A percentile compares a stretch with the other conserved stretches of the same genome.
Evolutionary conservation across 2,329 filamentous ascomycete genomes (phyloP).

Genomic region (Tolypocladium album): DNA sequence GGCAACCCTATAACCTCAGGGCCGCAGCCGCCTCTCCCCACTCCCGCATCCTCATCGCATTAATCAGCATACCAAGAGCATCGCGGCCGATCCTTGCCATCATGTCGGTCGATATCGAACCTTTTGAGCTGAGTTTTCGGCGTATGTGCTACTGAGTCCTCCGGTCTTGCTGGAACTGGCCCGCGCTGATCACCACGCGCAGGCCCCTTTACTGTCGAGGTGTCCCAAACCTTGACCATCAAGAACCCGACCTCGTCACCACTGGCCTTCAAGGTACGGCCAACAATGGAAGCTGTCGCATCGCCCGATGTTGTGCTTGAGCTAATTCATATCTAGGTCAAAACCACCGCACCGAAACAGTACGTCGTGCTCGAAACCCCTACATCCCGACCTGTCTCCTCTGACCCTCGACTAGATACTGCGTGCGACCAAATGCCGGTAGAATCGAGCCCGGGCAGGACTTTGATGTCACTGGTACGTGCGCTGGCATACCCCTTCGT

Average conservation of each 20-base stretch:
- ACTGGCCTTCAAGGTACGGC: slow-evolving; percentile 58
- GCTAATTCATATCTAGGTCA: slow-evolving; percentile 53
- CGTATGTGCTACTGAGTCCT: slow-evolving; percentile 46
- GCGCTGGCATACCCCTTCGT: background rate
- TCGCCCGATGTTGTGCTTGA: slow-evolving; percentile 3
- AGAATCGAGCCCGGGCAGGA: slow-evolving; percentile 83
- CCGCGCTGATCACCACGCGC: slow-evolving; percentile 5
- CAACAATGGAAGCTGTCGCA: background rate
- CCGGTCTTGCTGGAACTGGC: background rate
- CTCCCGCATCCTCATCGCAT: background rate
- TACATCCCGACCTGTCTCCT: slow-evolving; percentile 5
- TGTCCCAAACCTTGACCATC: slow-evolving; percentile 53
- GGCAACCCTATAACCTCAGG: background rate
- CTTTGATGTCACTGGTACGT: slow-evolving; percentile 84
- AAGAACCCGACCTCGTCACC: slow-evolving; percentile 52
- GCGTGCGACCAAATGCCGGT: slow-evolving; percentile 92
- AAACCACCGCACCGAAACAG: slow-evolving; percentile 98
- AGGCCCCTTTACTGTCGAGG: slow-evolving; percentile 60
- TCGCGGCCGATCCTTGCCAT: slow-evolving; percentile 15
- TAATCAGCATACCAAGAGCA: background rate
- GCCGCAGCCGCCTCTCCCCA: background rate
- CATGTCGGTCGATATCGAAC: slow-evolving; percentile 95
- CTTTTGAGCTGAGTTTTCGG: slow-evolving; percentile 83
- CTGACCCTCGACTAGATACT: slow-evolving; percentile 57
- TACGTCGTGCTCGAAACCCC: slow-evolving; percentile 39